Evolutionary conservation across 768 basidiomycete genomes (phyloP).

Genomic region (Clathrus columnatus): DNA sequence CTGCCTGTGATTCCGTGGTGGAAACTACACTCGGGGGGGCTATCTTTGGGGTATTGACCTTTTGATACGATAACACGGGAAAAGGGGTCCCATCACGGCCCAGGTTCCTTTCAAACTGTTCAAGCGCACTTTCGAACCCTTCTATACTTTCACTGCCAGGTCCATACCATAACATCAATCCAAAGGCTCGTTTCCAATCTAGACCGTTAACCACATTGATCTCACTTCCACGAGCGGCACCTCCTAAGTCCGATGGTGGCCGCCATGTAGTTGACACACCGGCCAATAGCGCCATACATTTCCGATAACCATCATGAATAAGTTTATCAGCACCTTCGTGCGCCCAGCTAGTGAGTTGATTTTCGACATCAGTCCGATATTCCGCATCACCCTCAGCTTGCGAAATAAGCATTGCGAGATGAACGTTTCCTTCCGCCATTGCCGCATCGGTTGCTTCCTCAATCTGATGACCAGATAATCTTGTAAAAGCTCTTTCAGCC

Average conservation of each 20-base stretch:
- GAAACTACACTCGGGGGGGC: constrained; percentile 21
- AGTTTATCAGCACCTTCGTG: constrained; percentile 65
- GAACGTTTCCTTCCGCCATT: constrained; percentile 65
- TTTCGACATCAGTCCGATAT: constrained; percentile 61
- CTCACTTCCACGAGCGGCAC: constrained; percentile 41
- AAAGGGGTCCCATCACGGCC: constrained; percentile 33
- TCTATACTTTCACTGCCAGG: constrained; percentile 49
- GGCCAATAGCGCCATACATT: constrained; percentile 75
- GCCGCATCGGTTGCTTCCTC: constrained; percentile 71
- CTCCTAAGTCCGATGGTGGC: constrained; percentile 41
- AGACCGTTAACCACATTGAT: constrained; percentile 60
- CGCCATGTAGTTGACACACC: constrained; percentile 60
- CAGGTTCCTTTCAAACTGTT: constrained; percentile 42
- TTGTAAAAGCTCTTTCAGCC: constrained; percentile 56
- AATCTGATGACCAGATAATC: constrained; percentile 84
- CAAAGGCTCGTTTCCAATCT: constrained; percentile 94
- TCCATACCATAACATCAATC: constrained; percentile 84
- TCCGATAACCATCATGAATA: constrained; percentile 58
- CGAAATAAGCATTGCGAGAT: constrained; percentile 81
- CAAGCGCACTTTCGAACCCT: constrained; percentile 60
- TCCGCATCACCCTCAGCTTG: constrained; percentile 74
- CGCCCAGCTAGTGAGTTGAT: constrained; percentile 79
- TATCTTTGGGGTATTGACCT: constrained; percentile 16
- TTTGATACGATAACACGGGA: constrained; percentile 53
- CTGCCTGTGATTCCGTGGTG: constrained; percentile 35